A percentile compares a stretch with the other conserved stretches of the same genome.
Evolutionary conservation across 116 monocot genomes (phyloP).

Genomic region (Posidonia oceanica): DNA sequence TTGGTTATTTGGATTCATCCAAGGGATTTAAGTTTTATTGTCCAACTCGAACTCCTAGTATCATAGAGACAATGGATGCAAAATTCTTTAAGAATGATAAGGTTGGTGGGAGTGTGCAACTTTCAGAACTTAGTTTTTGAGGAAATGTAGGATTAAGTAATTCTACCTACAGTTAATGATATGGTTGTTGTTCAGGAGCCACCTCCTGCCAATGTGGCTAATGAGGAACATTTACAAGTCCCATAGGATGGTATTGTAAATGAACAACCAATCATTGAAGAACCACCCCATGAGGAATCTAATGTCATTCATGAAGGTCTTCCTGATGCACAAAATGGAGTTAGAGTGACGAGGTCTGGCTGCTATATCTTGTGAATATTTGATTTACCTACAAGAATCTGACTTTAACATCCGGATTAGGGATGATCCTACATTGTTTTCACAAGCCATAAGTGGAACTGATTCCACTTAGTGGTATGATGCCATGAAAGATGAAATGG

Average conservation of each 20-base stretch:
- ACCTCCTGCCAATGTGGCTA: not conserved
- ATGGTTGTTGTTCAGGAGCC: not conserved
- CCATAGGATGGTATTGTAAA: not conserved
- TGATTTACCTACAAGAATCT: not conserved
- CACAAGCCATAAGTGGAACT: not conserved
- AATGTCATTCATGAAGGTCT: not conserved
- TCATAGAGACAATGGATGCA: constrained; percentile 8
- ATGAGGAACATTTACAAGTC: not conserved
- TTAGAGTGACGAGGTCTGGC: not conserved
- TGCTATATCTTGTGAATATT: not conserved
- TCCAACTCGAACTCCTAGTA: not conserved
- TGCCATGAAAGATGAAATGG: not conserved
- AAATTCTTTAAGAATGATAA: constrained; percentile 12
- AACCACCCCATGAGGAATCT: not conserved
- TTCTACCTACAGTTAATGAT: not conserved
- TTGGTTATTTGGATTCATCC: constrained; percentile 11
- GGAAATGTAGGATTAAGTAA: constrained; percentile 1
- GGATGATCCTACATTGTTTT: not conserved
- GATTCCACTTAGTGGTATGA: too few species aligned
- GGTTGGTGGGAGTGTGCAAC: not conserved
- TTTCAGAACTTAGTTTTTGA: constrained; percentile 1
- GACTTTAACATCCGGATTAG: not conserved
- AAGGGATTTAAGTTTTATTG: constrained; percentile 13
- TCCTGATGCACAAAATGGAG: not conserved
- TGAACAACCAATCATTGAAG: not conserved